phyloP scores from a whole-genome alignment of 1,284 basidiomycete genomes.

The Boletus subluridellus region DNA sequence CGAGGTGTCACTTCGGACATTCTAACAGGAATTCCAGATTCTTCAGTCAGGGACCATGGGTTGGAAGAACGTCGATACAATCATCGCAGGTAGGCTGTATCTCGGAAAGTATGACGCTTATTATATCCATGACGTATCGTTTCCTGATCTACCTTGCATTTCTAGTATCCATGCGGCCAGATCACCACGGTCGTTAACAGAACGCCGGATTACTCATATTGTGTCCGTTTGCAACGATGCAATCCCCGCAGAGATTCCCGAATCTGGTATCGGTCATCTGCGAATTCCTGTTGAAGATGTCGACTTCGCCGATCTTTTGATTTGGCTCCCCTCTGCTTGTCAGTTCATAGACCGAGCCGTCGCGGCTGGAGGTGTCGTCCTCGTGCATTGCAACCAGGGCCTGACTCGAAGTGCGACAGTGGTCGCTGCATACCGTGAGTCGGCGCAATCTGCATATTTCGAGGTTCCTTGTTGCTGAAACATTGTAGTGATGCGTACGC shows the following conservation, averaged over 20 bases:
- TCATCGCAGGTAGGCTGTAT: slow-evolving; percentile 67
- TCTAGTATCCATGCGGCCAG: slow-evolving; percentile 64
- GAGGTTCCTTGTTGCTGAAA: slow-evolving; percentile 6
- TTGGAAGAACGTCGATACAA: slow-evolving; percentile 71
- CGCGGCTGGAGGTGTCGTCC: slow-evolving; percentile 61
- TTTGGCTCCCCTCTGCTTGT: slow-evolving; percentile 72
- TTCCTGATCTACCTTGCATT: slow-evolving; percentile 26
- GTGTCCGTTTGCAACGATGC: slow-evolving; percentile 69
- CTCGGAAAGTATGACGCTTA: slow-evolving; percentile 64
- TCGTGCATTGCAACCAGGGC: slow-evolving; percentile 84
- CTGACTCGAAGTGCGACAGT: slow-evolving; percentile 79
- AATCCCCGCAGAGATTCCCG: slow-evolving; percentile 70
- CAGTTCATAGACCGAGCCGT: slow-evolving; percentile 78
- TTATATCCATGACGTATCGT: slow-evolving; percentile 21
- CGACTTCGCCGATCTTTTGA: slow-evolving; percentile 79
- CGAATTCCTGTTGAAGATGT: slow-evolving; percentile 76
- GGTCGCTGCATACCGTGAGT: slow-evolving; percentile 76
- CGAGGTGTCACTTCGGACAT: slow-evolving; percentile 19
- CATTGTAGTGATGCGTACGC: slow-evolving; percentile 67
- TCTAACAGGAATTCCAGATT: slow-evolving; percentile 31
- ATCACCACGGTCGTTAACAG: slow-evolving; percentile 68
- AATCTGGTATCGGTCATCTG: slow-evolving; percentile 66
- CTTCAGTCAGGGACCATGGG: slow-evolving; percentile 41
- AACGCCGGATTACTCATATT: slow-evolving; percentile 73
- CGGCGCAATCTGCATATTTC: neutral